Evolutionary conservation across 1,284 basidiomycete species (phyloP).

Genomic region (Uromyces viciae-fabae): DNA sequence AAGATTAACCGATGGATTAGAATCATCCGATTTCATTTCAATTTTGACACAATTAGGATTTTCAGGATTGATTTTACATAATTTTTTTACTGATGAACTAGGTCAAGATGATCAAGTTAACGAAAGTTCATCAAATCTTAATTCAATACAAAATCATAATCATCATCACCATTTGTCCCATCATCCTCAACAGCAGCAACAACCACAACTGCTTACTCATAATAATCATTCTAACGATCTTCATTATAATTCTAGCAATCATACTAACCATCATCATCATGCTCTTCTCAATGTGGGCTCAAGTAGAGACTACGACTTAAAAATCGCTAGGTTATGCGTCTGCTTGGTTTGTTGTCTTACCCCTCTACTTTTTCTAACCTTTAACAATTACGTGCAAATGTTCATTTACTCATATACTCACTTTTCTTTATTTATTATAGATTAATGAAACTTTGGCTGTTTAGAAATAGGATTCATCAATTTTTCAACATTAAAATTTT

Average conservation of each 20-base stretch:
- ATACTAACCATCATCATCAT: neutral
- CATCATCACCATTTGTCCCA: neutral
- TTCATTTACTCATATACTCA: neutral
- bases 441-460: conserved; percentile 40
- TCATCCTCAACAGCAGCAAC: neutral
- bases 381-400: neutral
- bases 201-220: neutral
- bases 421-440: neutral
- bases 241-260: no score
- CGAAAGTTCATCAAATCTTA: neutral
- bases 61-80: conserved; percentile 22
- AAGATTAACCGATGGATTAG: conserved; percentile 30
- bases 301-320: conserved; percentile 12
- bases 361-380: neutral
- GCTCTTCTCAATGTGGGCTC: neutral
- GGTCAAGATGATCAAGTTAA: neutral
- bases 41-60: conserved; percentile 34
- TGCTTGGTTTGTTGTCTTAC: conserved; percentile 16
- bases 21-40: conserved; percentile 33
- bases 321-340: conserved; percentile 37
- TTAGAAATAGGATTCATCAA: neutral
- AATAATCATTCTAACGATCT: neutral
- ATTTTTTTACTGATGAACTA: conserved; percentile 21
- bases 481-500: no score
- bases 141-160: neutral